These are phyloP conservation scores for Gossypium sturtianum DNA, from an alignment of 345 rosid species.

Conservation along the genomic window DNA sequence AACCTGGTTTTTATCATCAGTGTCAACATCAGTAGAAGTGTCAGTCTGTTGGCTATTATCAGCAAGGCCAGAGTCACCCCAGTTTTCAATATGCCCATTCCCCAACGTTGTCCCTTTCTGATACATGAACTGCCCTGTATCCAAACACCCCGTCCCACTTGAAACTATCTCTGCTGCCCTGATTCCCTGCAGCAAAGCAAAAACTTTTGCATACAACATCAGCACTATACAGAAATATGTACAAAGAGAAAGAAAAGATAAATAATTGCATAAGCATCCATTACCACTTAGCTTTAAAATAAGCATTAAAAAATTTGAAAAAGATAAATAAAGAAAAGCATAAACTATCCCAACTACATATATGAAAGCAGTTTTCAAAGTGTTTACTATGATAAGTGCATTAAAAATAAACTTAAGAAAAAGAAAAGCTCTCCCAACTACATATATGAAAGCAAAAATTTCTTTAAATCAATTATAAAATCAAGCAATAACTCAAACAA, in stretches of 20 bases:
- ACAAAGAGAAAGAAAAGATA: constrained; percentile 9
- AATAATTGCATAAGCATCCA: no score
- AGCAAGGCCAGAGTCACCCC: constrained; percentile 82
- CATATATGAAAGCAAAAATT: no score
- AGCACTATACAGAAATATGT: neutral
- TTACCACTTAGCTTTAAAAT: no score
- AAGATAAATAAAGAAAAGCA: no score
- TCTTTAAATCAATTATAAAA: no score
- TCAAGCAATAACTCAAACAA: no score
- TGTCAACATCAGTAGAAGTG: constrained; percentile 87
- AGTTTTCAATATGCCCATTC: constrained; percentile 63
- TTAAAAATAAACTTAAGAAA: no score
- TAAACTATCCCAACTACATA: no score
- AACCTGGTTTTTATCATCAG: constrained; percentile 84
- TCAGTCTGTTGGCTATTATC: constrained; percentile 93
- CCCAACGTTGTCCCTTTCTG: constrained; percentile 51
- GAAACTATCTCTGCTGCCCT: constrained; percentile 36
- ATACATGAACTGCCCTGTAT: constrained; percentile 54
- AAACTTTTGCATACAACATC: neutral
- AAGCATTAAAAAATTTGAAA: no score
- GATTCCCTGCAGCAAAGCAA: constrained; percentile 19
- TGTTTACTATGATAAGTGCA: no score
- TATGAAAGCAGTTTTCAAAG: no score
- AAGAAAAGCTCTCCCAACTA: no score
- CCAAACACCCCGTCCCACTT: constrained; percentile 51